Percentiles rank a stretch among this genome's conserved stretches.
Conservation (phyloP, 441 rosid genomes). For the Macaranga tanarius region DNA sequence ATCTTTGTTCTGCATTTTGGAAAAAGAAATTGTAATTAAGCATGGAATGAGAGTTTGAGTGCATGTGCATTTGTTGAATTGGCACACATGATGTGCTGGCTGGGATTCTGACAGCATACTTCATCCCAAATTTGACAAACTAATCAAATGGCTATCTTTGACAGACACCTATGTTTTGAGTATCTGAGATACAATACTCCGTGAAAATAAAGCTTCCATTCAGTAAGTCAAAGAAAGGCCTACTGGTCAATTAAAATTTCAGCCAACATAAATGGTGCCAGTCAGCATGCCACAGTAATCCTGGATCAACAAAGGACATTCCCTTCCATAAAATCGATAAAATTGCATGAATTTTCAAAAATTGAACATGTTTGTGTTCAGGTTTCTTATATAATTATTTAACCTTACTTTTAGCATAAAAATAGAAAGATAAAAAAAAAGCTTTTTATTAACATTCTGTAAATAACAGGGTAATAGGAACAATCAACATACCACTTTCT, state of each 20-base stretch:
- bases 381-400: neutral
- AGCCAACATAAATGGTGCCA: neutral
- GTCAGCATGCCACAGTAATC: neutral
- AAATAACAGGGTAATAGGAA: neutral
- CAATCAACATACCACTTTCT: conserved; percentile 59
- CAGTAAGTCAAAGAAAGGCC: neutral
- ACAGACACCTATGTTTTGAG: too few species aligned
- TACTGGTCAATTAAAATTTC: neutral
- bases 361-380: neutral
- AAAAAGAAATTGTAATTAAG: neutral
- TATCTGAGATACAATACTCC: too few species aligned
- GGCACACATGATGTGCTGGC: neutral
- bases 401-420: neutral
- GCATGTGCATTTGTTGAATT: neutral
- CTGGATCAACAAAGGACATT: neutral
- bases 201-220: neutral
- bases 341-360: neutral
- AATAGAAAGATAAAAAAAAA: conserved; percentile 5
- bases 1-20: too few species aligned
- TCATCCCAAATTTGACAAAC: neutral
- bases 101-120: neutral
- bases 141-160: neutral
- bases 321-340: neutral
- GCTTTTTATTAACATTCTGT: neutral
- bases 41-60: neutral